Percentiles rank a stretch among this genome's conserved stretches.
These are phyloP conservation scores for Colletotrichum incanum DNA, from an alignment of 2,329 filamentous ascomycete species.

Conservation along the genomic window DNA sequence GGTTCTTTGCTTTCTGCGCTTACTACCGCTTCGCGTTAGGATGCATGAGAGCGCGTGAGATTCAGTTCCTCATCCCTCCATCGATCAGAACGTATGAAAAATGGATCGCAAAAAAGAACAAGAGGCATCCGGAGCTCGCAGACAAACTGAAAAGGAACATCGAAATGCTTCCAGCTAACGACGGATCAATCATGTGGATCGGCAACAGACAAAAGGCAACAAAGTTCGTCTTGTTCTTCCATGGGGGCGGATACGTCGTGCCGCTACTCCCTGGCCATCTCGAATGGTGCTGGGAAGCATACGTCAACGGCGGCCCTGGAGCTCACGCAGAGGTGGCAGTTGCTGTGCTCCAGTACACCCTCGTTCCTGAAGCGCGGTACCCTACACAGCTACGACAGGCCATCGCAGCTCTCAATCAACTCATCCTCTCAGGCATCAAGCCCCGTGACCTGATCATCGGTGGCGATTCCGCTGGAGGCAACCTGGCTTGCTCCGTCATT, in stretches of 20 bases:
- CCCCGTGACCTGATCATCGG: slow-evolving; percentile 53
- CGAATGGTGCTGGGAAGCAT: slow-evolving; percentile 49
- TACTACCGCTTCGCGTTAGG: slow-evolving; percentile 43
- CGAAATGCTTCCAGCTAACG: slow-evolving; percentile 26
- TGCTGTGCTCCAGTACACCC: slow-evolving; percentile 42
- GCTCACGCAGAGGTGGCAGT: slow-evolving; percentile 37
- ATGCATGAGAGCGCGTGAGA: slow-evolving; percentile 41
- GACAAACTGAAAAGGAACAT: slow-evolving; percentile 24
- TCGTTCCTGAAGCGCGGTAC: slow-evolving; percentile 39
- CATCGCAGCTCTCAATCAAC: slow-evolving; percentile 49
- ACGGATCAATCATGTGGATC: slow-evolving; percentile 49
- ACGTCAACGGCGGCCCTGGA: slow-evolving; percentile 40
- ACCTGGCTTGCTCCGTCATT: slow-evolving; percentile 52
- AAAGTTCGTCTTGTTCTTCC: slow-evolving; percentile 50
- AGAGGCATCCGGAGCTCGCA: slow-evolving; percentile 11
- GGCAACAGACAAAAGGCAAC: slow-evolving; percentile 48
- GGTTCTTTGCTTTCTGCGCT: slow-evolving; percentile 43
- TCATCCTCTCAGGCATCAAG: slow-evolving; percentile 50
- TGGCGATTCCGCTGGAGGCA: slow-evolving; percentile 56
- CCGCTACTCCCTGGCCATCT: slow-evolving; percentile 46
- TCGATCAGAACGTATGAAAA: slow-evolving; percentile 45
- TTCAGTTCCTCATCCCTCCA: slow-evolving; percentile 45
- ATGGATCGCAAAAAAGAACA: slow-evolving; percentile 46
- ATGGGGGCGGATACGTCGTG: slow-evolving; percentile 50
- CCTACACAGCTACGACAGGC: slow-evolving; percentile 38